phyloP scores from a whole-genome alignment of 1,139 yeast species.

The Suhomyces panamericanus region DNA sequence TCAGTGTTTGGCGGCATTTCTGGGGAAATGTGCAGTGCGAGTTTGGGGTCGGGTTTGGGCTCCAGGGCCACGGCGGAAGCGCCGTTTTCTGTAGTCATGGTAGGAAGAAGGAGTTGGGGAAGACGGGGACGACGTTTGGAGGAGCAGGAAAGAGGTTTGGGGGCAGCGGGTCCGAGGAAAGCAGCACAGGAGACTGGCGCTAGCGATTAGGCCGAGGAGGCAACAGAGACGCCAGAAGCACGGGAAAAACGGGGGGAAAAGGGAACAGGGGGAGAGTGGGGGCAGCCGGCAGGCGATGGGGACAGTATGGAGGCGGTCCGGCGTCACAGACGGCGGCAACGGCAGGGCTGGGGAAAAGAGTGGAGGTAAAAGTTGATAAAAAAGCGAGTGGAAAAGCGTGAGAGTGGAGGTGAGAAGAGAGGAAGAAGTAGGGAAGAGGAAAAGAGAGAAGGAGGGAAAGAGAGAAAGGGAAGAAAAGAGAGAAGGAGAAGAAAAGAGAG shows the following conservation, averaged over 20 bases:
- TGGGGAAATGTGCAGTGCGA: background rate
- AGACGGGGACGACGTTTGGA: background rate
- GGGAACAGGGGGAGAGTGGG: background rate
- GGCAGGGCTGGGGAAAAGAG: background rate
- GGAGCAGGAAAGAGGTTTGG: background rate
- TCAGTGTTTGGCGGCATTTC: background rate
- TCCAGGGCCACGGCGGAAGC: background rate
- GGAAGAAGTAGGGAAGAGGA: background rate
- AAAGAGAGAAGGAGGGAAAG: background rate
- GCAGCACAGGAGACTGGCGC: background rate
- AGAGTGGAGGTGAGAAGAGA: background rate
- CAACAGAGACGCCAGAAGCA: background rate
- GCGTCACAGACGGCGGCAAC: background rate
- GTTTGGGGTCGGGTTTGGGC: background rate
- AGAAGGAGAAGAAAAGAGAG: background rate
- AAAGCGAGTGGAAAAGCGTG: background rate
- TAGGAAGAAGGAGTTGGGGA: background rate
- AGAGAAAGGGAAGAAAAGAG: background rate
- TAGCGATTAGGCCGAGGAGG: too few species aligned
- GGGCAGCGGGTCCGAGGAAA: background rate
- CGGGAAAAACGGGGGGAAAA: background rate
- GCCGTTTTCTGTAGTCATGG: constrained; percentile 8
- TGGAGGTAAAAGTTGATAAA: background rate
- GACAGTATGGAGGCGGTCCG: background rate
- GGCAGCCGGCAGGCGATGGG: background rate